These are phyloP conservation scores for Leccinum disarticulatum DNA, from an alignment of 768 basidiomycete genomes.

Conservation along the genomic window DNA sequence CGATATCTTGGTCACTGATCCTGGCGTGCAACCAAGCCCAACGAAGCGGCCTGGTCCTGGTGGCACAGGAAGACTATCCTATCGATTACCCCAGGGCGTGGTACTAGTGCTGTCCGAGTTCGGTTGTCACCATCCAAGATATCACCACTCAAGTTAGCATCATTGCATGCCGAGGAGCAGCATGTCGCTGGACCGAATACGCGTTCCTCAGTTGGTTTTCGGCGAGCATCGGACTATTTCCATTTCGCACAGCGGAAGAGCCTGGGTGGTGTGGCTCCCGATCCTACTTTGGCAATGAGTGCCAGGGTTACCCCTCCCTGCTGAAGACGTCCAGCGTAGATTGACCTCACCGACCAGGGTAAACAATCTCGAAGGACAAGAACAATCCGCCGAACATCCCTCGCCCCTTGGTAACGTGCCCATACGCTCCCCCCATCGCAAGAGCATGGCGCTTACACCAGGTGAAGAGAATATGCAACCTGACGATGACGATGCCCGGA, in stretches of 20 bases:
- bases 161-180: slow-evolving; percentile 32
- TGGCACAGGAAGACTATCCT: slow-evolving; percentile 42
- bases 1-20: slow-evolving; percentile 10
- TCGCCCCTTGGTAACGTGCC: neutral
- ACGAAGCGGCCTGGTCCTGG: slow-evolving; percentile 51
- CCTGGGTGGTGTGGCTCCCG: slow-evolving; percentile 34
- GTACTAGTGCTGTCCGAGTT: slow-evolving; percentile 27
- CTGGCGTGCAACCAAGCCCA: slow-evolving; percentile 43
- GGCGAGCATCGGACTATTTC: slow-evolving; percentile 71
- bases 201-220: slow-evolving; percentile 41
- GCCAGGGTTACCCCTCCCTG: slow-evolving; percentile 4
- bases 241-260: slow-evolving; percentile 74
- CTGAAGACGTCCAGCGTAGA: neutral
- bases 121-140: slow-evolving; percentile 31
- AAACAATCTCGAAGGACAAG: slow-evolving; percentile 1
- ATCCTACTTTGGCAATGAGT: slow-evolving; percentile 7
- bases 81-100: slow-evolving; percentile 27
- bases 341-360: slow-evolving; percentile 5
- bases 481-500: slow-evolving; percentile 37
- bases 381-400: slow-evolving; percentile 1
- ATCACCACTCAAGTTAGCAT: slow-evolving; percentile 49
- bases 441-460: neutral
- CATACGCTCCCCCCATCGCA: slow-evolving; percentile 9
- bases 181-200: slow-evolving; percentile 23
- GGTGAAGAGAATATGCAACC: slow-evolving; percentile 8